Evolutionary conservation across 352 stramenopile species (phyloP).

Genomic region (Phytophthora sansomeana): DNA sequence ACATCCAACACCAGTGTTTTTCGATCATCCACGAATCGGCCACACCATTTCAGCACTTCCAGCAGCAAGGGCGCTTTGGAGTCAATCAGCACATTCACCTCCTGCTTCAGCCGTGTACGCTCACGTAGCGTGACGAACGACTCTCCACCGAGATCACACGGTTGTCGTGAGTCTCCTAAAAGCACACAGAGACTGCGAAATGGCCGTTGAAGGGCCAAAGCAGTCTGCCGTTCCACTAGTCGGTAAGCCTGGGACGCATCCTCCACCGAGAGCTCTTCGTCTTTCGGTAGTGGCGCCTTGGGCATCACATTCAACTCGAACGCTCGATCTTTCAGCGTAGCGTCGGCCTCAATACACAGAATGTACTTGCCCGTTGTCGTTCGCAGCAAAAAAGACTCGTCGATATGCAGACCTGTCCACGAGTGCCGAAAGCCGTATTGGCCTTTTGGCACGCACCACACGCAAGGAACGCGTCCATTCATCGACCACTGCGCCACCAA

Average conservation of each 20-base stretch:
- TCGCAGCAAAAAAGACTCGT: constrained; percentile 61
- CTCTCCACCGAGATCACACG: constrained; percentile 58
- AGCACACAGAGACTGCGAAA: constrained; percentile 69
- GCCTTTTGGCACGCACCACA: constrained; percentile 59
- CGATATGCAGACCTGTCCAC: constrained; percentile 55
- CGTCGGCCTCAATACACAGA: constrained; percentile 71
- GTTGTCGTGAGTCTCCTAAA: constrained; percentile 61
- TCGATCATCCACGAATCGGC: constrained; percentile 54
- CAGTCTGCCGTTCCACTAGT: constrained; percentile 59
- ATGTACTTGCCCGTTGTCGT: constrained; percentile 74
- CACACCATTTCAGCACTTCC: constrained; percentile 66
- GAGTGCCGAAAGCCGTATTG: constrained; percentile 74
- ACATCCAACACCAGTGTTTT: constrained; percentile 69
- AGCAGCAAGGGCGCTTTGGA: constrained; percentile 63
- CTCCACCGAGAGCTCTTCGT: constrained; percentile 62
- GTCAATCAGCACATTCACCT: constrained; percentile 78
- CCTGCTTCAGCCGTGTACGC: constrained; percentile 60
- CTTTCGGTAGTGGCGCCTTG: constrained; percentile 26
- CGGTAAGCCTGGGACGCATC: constrained; percentile 71
- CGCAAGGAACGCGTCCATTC: constrained; percentile 60
- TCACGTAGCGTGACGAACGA: constrained; percentile 59
- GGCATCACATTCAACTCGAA: constrained; percentile 48
- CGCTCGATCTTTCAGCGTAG: constrained; percentile 57
- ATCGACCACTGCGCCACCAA: constrained; percentile 62
- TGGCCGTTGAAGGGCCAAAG: constrained; percentile 49